Evolutionary conservation across 1,284 basidiomycete species (phyloP).

Genomic region (Irpex sp.): DNA sequence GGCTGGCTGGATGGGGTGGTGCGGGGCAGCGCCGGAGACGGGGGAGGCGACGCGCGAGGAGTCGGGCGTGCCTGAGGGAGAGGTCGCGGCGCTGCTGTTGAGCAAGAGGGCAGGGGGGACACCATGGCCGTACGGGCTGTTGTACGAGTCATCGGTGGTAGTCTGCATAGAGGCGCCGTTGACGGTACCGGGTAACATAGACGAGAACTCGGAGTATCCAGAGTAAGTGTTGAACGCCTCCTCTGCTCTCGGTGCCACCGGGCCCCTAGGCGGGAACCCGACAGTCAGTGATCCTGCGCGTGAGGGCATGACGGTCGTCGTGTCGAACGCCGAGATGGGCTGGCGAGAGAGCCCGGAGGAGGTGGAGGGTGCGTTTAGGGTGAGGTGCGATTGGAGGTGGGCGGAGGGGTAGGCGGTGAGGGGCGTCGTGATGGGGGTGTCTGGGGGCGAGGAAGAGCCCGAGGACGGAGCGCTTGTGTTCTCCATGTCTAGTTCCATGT

Average conservation of each 20-base stretch:
- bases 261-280: constrained; percentile 21
- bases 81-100: constrained; percentile 31
- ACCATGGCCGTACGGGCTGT: constrained; percentile 28
- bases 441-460: constrained; percentile 35
- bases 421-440: constrained; percentile 36
- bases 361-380: constrained; percentile 13
- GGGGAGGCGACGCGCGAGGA: constrained; percentile 40
- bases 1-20: constrained; percentile 20
- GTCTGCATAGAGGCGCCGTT: constrained; percentile 26
- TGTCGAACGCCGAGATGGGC: constrained; percentile 47
- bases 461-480: constrained; percentile 34
- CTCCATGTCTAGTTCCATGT: constrained; percentile 72
- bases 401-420: constrained; percentile 42
- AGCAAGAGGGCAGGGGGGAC: constrained; percentile 68
- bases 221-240: constrained; percentile 38
- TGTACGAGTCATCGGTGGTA: constrained; percentile 22
- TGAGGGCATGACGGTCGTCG: constrained; percentile 41
- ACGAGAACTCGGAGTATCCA: constrained; percentile 63
- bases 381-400: constrained; percentile 30
- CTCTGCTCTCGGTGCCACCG: constrained; percentile 18
- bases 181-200: constrained; percentile 55
- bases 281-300: constrained; percentile 25
- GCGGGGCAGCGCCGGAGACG: constrained; percentile 19
- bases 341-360: constrained; percentile 19
- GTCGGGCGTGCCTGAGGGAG: constrained; percentile 38